These are phyloP conservation scores for Coniochaeta prunicola DNA, from an alignment of 2,329 filamentous ascomycete species.

Conservation along the genomic window DNA sequence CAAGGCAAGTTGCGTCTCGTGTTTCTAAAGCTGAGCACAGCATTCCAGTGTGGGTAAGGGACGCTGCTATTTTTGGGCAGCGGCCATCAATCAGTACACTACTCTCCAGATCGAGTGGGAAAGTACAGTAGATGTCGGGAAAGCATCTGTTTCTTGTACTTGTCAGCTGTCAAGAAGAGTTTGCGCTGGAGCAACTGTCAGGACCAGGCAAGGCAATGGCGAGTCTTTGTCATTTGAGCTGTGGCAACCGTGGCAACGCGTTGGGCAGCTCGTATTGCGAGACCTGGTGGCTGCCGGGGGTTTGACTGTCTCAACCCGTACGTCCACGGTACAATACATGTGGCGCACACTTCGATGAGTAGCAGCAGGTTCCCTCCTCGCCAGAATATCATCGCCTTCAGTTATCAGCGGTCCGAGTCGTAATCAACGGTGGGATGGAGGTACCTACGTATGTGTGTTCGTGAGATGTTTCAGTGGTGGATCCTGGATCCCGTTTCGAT, in stretches of 20 bases:
- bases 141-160: no score
- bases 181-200: background rate
- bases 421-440: no score
- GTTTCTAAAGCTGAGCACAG: background rate
- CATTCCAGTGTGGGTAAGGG: background rate
- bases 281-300: background rate
- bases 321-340: no score
- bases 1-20: background rate
- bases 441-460: background rate
- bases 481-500: background rate
- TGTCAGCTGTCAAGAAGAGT: background rate
- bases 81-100: no score
- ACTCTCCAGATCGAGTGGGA: no score
- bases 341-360: no score
- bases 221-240: background rate
- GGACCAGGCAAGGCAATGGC: background rate
- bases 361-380: background rate
- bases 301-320: background rate
- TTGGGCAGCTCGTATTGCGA: background rate
- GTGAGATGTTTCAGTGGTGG: background rate
- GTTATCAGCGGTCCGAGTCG: no score
- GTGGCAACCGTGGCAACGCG: background rate
- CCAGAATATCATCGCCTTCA: no score
- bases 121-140: no score
- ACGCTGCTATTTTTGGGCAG: background rate